Evolutionary conservation across 352 stramenopile genomes (phyloP), one percentile per base, ranked within the genome.

Genomic region (Globisporangium lucens): DNA sequence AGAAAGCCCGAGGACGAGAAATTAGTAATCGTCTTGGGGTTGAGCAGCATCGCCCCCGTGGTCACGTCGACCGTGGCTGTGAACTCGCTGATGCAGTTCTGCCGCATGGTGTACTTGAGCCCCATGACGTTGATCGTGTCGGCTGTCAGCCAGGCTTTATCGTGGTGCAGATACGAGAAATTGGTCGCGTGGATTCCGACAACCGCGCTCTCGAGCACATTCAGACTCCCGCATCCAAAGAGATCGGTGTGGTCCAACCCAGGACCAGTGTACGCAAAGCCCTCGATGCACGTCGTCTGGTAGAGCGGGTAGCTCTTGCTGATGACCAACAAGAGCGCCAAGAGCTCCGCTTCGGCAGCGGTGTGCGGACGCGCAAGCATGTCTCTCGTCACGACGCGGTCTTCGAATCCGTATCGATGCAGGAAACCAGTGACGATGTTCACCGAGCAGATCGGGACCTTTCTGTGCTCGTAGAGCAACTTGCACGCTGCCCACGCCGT

Each of bases 401-500:
- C 70, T 27, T 65, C 56, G 10, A 87, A 47, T 2, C 67, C 63
- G 69, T 86, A 87, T 4, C 67, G 77, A 17, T 71, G 35, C 27
- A 79, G 36, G 52, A 87, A 89, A 0, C 35, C 67, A 0, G 67
- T 77, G 24, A 88, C 73, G 66, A 85, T 78, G 15, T 64, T 63
- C 22, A 78, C 71, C 9, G 82, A 73, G 61, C 81, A 89, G 17
- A 87, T 12, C 2, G 71, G 66, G 9, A 79, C 77, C 10, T 74
- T 64, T 13, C 77, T 71, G 17, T 78, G 66, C 3, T 68, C 30
- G 43, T 77, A 77, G 17, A 89, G 61, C 38, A 87, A 56, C 33
- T 79, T 66, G 58, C 81, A 89, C 7, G 73, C 72, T 3, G 77
- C 76, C 78, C 78, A 87, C 0, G 76, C 75, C 72, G 86, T 78